Conservation (phyloP, 192 early-diverging fungal genomes). For the Ramicandelaber brevisporus region DNA sequence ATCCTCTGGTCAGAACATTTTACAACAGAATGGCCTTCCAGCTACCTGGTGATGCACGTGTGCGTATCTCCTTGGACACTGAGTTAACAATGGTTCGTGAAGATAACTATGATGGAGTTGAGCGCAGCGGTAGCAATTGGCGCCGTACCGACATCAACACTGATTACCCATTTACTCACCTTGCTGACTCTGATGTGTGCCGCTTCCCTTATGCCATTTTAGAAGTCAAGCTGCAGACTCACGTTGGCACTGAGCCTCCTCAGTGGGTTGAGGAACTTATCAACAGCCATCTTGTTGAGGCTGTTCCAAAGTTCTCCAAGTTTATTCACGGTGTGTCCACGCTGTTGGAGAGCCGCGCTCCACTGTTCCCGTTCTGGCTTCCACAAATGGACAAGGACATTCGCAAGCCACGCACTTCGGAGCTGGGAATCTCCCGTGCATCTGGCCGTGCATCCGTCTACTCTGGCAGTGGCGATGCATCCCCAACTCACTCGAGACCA, state of each 20-base stretch:
- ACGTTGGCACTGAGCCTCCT: slow-evolving; percentile 70
- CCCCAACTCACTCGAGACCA: no score
- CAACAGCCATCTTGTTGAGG: slow-evolving; percentile 71
- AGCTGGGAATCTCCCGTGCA: slow-evolving; percentile 21
- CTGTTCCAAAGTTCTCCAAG: slow-evolving; percentile 94
- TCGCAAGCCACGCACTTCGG: slow-evolving; percentile 41
- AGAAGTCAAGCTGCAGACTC: slow-evolving; percentile 93
- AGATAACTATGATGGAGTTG: slow-evolving; percentile 38
- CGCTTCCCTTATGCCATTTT: slow-evolving; percentile 90
- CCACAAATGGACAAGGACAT: slow-evolving; percentile 87
- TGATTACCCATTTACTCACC: slow-evolving; percentile 51
- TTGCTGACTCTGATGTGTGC: slow-evolving; percentile 49
- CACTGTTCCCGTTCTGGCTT: slow-evolving; percentile 83
- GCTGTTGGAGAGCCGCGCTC: slow-evolving; percentile 50
- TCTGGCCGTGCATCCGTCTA: no score
- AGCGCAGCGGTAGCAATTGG: slow-evolving; percentile 69
- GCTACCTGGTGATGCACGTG: slow-evolving; percentile 76
- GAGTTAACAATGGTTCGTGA: slow-evolving; percentile 92
- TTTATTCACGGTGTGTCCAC: slow-evolving; percentile 88
- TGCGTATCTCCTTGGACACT: slow-evolving; percentile 85
- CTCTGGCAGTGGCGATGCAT: no score
- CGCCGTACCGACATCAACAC: slow-evolving; percentile 62
- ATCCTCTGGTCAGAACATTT: slow-evolving; percentile 60
- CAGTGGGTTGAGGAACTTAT: slow-evolving; percentile 84
- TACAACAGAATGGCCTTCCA: slow-evolving; percentile 98